phyloP scores from a whole-genome alignment of 2,329 filamentous ascomycete species.

The Pseudopithomyces chartarum region DNA sequence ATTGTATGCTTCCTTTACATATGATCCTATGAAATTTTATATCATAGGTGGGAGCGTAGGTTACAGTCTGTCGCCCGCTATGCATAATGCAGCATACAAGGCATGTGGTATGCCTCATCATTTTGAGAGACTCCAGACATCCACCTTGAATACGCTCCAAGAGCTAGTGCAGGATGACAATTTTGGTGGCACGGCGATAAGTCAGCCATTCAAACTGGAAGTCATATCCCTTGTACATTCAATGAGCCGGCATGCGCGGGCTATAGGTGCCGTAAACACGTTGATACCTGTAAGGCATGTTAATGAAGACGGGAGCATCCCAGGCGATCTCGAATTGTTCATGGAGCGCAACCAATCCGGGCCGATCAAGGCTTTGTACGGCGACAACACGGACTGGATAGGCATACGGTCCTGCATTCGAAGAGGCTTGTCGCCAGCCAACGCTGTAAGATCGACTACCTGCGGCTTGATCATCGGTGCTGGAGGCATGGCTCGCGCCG shows the following conservation, averaged over 20 bases:
- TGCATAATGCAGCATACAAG: constrained; percentile 74
- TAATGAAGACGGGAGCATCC: constrained; percentile 61
- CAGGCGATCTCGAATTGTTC: constrained; percentile 58
- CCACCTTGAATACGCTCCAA: constrained; percentile 66
- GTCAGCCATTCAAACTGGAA: constrained; percentile 75
- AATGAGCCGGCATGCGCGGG: constrained; percentile 72
- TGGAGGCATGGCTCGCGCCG: constrained; percentile 78
- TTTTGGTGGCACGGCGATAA: constrained; percentile 75
- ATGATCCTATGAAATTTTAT: constrained; percentile 73
- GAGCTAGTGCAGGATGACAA: constrained; percentile 67
- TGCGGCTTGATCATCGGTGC: constrained; percentile 62
- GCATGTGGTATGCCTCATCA: constrained; percentile 71
- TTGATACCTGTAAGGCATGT: constrained; percentile 71
- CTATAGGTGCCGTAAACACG: constrained; percentile 78
- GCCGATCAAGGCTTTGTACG: constrained; percentile 71
- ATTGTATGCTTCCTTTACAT: constrained; percentile 68
- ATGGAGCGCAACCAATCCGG: constrained; percentile 67
- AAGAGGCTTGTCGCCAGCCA: constrained; percentile 73
- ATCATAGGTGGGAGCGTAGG: constrained; percentile 74
- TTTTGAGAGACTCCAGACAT: constrained; percentile 68
- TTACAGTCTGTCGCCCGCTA: constrained; percentile 76
- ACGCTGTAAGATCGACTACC: constrained; percentile 58
- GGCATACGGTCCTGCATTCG: constrained; percentile 76
- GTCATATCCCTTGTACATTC: constrained; percentile 68
- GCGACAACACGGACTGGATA: constrained; percentile 83